These are phyloP conservation scores for Clavispora phyllophila DNA, from an alignment of 805 yeast species.

Conservation along the genomic window DNA sequence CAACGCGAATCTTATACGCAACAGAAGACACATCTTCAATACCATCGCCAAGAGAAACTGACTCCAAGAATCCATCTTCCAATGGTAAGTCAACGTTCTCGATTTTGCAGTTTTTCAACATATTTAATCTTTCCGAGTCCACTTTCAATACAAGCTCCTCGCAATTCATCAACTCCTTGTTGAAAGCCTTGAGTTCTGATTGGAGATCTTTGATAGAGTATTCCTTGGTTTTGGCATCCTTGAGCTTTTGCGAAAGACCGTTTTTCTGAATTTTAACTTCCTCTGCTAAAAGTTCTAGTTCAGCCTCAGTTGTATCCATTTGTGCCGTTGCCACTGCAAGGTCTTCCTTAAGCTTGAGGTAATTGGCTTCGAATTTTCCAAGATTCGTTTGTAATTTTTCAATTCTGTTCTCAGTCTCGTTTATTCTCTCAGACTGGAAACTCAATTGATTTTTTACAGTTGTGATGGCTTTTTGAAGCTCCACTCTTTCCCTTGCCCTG, in stretches of 20 bases:
- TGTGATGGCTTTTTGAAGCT: conserved; percentile 56
- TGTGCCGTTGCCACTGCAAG: conserved; percentile 31
- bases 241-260: conserved; percentile 15
- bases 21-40: conserved; percentile 30
- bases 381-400: conserved; percentile 27
- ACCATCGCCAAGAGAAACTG: conserved; percentile 55
- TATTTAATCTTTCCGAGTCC: conserved; percentile 51
- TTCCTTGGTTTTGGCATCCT: conserved; percentile 28
- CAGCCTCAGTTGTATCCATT: conserved; percentile 29
- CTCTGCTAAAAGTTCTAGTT: conserved; percentile 27
- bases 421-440: conserved; percentile 59
- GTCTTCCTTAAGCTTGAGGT: conserved; percentile 26
- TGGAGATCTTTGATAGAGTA: conserved; percentile 33
- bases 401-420: conserved; percentile 46
- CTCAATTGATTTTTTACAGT: conserved; percentile 54
- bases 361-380: conserved; percentile 23
- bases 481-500: conserved; percentile 57
- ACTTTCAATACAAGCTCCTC: conserved; percentile 53
- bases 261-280: conserved; percentile 26
- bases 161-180: conserved; percentile 32
- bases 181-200: conserved; percentile 22
- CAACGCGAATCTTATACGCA: conserved; percentile 48
- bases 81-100: conserved; percentile 65
- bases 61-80: conserved; percentile 52
- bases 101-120: conserved; percentile 68